A percentile compares a stretch with the other conserved stretches of the same genome.
These are phyloP conservation scores for Pilasporangium apinafurcum DNA, from an alignment of 352 stramenopile species.

Conservation along the genomic window DNA sequence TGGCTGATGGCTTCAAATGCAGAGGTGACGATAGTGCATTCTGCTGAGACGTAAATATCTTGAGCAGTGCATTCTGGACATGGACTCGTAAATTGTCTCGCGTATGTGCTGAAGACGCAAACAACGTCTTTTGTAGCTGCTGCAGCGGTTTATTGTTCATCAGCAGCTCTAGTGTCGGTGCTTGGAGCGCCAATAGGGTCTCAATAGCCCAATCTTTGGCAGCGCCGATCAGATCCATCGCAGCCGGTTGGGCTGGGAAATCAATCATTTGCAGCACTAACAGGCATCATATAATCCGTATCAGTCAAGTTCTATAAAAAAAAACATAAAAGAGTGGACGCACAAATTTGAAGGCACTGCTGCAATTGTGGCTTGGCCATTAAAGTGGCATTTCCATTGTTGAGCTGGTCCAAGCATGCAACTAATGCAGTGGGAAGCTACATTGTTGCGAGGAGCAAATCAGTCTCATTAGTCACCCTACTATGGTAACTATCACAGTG, in stretches of 20 bases:
- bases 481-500: no score
- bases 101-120: conserved; percentile 18
- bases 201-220: conserved; percentile 27
- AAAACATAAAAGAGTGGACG: conserved; percentile 3
- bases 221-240: conserved; percentile 1
- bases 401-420: conserved; percentile 3
- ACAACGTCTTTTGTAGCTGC: conserved; percentile 27
- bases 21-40: no score
- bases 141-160: conserved; percentile 12
- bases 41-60: conserved; percentile 10
- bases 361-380: conserved; percentile 13
- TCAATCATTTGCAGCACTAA: conserved; percentile 42
- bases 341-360: conserved; percentile 22
- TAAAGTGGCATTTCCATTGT: conserved; percentile 4
- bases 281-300: not conserved
- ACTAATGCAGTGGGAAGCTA: conserved; percentile 3
- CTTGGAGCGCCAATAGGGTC: conserved; percentile 19
- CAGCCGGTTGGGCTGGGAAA: conserved; percentile 4
- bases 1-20: conserved; percentile 5
- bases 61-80: conserved; percentile 16
- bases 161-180: not conserved
- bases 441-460: not conserved
- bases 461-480: not conserved
- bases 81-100: conserved; percentile 15
- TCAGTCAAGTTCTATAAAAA: not conserved